Base-by-base conservation (phyloP, 2,329 filamentous ascomycete species). In the Penicillium italicum region DNA sequence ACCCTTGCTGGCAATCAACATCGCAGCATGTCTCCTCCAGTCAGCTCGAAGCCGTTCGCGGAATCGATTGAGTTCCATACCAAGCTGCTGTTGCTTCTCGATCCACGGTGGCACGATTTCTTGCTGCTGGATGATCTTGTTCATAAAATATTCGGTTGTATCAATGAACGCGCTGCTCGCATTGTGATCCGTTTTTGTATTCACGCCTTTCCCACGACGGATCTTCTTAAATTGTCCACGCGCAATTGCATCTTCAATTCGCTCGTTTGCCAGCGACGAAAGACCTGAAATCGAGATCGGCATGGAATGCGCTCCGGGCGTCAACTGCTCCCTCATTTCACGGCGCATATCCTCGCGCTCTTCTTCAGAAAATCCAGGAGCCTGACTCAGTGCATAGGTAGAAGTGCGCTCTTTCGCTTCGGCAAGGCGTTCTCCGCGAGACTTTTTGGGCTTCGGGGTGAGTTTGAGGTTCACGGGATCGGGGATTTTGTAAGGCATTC, bases 91-190 rank as follows among this genome's bases (percentile, higher is more conserved):
- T 72, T 99, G 94, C 75, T 97, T 97, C 74, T 99, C 94, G 57
- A 99, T 97, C 94, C 94, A 99, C 0, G 93, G 93, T 0, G 94
- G 94, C 0, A 96, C 90, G 57, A 97, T 90, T 20, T 96, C 92
- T 73, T 99, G 94, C 56, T 89, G 88, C 75, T 97, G 90, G 60
- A 99, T 97, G 78, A 97, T 97, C 75, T 95, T 94, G 76, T 99
- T 97, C 88, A 97, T 88, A 66, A 97, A 90, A 71, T 97, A 97
- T 74, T 97, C 93, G 0, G 94, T 97, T 0, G 93, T 97, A 69
- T 97, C 91, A 55, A 97, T 85, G 67, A 96, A 97, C 0, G 94
- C 91, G 63, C 88, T 95, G 64, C 87, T 88, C 1, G 90, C 89
- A 62, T 90, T 86, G 48, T 89, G 78, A 64, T 97, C 92, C n/a